Conservation (phyloP, 129 eudicot genomes). For the Arctium minus region DNA sequence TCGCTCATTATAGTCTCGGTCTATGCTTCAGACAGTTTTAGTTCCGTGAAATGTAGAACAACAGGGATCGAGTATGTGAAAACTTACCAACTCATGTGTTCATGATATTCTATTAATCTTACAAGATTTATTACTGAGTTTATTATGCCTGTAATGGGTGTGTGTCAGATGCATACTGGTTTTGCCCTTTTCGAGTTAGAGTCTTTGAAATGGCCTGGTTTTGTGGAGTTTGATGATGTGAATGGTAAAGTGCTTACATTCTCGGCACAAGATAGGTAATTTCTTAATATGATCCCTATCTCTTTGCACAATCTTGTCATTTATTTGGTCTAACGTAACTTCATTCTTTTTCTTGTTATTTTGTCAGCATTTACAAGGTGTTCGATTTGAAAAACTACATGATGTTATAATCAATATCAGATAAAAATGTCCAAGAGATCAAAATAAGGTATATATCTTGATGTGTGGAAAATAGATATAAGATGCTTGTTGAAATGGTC, state of each 20-base stretch:
- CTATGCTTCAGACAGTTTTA: conserved; percentile 91
- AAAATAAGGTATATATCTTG: conserved; percentile 63
- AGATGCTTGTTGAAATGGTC: background rate
- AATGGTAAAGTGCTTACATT: conserved; percentile 96
- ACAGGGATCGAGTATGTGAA: conserved; percentile 91
- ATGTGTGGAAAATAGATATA: background rate
- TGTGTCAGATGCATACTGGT: conserved; percentile 73
- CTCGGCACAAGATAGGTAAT: conserved; percentile 90
- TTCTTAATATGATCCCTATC: background rate
- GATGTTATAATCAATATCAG: conserved; percentile 89
- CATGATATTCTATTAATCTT: background rate
- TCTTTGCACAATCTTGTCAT: background rate
- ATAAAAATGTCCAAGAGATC: conserved; percentile 86
- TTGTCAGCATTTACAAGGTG: conserved; percentile 85
- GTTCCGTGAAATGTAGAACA: conserved; percentile 94
- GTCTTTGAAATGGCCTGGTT: conserved; percentile 98
- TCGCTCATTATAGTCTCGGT: conserved; percentile 96
- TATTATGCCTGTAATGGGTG: background rate
- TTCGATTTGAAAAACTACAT: conserved; percentile 93
- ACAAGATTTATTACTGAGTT: background rate
- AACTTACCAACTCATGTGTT: background rate
- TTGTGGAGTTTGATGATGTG: conserved; percentile 99
- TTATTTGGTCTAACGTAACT: background rate
- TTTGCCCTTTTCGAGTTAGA: conserved; percentile 92
- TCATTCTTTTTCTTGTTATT: background rate